Conservation (phyloP, 257 asterid genomes). For the Apocynum venetum region DNA sequence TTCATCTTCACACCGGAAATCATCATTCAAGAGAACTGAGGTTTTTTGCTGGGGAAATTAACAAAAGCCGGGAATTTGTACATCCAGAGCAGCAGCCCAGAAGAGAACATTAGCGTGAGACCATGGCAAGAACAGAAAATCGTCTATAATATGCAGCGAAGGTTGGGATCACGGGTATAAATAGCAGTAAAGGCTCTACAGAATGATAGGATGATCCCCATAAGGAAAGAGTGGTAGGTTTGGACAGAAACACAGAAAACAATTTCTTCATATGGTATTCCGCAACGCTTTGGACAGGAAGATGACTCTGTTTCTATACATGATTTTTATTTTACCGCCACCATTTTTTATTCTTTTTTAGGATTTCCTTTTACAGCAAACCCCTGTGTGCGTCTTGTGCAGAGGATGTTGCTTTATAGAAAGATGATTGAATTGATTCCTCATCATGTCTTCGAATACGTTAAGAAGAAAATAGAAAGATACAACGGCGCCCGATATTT, state of each 20-base stretch:
- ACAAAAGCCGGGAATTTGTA: neutral
- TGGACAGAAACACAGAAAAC: neutral
- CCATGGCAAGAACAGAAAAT: neutral
- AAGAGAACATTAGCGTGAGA: neutral
- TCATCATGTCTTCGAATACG: neutral
- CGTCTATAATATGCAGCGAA: neutral
- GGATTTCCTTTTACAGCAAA: no score
- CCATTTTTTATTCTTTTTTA: neutral
- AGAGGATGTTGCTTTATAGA: no score
- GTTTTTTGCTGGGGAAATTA: neutral
- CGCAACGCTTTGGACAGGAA: neutral
- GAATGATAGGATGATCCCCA: neutral
- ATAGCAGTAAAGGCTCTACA: neutral
- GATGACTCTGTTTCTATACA: neutral
- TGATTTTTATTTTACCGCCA: neutral
- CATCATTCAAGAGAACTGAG: neutral
- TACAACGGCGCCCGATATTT: no score
- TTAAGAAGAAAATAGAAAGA: no score
- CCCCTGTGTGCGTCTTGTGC: neutral
- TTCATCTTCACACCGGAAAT: neutral
- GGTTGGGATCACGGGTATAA: neutral
- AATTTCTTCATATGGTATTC: slow-evolving; percentile 1
- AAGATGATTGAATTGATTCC: neutral
- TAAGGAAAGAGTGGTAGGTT: slow-evolving; percentile 3
- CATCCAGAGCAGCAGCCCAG: slow-evolving; percentile 1